These are phyloP conservation scores for Trypanosoma vivax DNA, from an alignment of 208 protist species.

Conservation along the genomic window DNA sequence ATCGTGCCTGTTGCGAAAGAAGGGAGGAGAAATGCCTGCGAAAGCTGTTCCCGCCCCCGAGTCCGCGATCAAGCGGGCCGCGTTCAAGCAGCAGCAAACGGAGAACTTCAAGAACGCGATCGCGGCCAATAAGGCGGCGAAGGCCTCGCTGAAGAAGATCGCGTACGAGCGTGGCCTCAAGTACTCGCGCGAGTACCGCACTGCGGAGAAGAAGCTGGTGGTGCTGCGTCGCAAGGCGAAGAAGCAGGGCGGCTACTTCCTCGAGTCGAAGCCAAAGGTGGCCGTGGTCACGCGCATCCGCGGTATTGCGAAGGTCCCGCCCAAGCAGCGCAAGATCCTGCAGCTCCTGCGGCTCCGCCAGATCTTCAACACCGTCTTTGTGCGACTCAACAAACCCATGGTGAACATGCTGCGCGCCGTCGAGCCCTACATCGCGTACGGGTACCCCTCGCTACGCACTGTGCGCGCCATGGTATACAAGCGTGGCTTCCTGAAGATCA, in stretches of 20 bases:
- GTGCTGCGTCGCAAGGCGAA: conserved; percentile 87
- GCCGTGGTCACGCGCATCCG: conserved; percentile 99
- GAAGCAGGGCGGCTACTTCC: conserved; percentile 94
- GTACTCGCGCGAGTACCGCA: conserved; percentile 96
- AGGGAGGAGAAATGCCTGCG: conserved; percentile 37
- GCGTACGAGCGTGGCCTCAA: conserved; percentile 67
- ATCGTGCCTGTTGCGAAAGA: too few species aligned
- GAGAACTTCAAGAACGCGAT: conserved; percentile 86
- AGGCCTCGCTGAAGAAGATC: conserved; percentile 62
- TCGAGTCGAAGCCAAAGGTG: conserved; percentile 98
- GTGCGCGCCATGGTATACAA: conserved; percentile 99
- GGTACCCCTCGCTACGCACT: conserved; percentile 97
- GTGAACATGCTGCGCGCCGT: conserved; percentile 98
- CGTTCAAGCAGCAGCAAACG: conserved; percentile 88
- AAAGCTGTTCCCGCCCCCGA: conserved; percentile 76
- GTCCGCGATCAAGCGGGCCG: conserved; percentile 86
- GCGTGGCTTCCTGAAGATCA: conserved; percentile 97
- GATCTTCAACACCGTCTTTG: conserved; percentile 99
- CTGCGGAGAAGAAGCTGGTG: conserved; percentile 84
- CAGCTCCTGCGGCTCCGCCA: conserved; percentile 98
- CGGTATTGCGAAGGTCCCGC: conserved; percentile 97
- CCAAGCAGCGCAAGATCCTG: conserved; percentile 98
- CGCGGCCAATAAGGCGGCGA: conserved; percentile 58
- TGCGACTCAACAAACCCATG: conserved; percentile 99
- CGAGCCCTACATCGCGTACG: conserved; percentile 99